A percentile compares a stretch with the other conserved stretches of the same genome.
Conservation (phyloP, 148 eudicot genomes). For the Simmondsia chinensis region DNA sequence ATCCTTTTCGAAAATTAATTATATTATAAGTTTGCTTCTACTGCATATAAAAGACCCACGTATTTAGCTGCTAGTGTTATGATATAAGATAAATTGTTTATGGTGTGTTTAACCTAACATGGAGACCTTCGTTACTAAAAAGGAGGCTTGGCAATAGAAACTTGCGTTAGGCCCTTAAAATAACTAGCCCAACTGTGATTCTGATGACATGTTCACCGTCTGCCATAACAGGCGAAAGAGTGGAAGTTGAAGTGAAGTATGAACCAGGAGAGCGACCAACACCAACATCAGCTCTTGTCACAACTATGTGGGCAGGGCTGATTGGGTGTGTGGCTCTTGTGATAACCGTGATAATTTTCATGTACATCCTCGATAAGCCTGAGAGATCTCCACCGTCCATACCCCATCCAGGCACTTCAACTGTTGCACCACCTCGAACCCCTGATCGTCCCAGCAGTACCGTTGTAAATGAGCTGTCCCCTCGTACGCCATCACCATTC, state of each 20-base stretch:
- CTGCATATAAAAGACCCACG: too few relatives aligned
- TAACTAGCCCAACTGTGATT: too few relatives aligned
- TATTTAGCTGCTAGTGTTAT: too few relatives aligned
- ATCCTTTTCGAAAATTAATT: too few relatives aligned
- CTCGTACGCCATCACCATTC: constrained; percentile 71
- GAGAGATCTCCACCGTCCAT: constrained; percentile 7
- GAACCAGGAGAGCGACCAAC: constrained; percentile 22
- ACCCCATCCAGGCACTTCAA: constrained; percentile 16
- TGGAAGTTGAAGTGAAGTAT: constrained; percentile 46
- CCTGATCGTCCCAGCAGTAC: constrained; percentile 33
- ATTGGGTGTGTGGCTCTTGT: constrained; percentile 14
- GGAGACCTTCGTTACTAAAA: too few relatives aligned
- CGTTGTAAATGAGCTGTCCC: constrained; percentile 36
- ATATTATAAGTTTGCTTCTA: too few relatives aligned
- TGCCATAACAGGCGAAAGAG: constrained; percentile 49
- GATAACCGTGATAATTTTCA: constrained; percentile 19
- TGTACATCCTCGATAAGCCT: constrained; percentile 25
- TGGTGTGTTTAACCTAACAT: too few relatives aligned
- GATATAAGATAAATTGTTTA: too few relatives aligned
- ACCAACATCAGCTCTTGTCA: constrained; percentile 2
- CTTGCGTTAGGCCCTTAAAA: too few relatives aligned
- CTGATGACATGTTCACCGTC: background rate
- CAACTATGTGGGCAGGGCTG: constrained; percentile 16
- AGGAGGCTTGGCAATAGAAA: too few relatives aligned
- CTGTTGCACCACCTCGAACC: constrained; percentile 26